A percentile compares a stretch with the other conserved stretches of the same genome.
These are phyloP conservation scores for Phytophthora idaei DNA, from an alignment of 352 stramenopile species.

Conservation along the genomic window DNA sequence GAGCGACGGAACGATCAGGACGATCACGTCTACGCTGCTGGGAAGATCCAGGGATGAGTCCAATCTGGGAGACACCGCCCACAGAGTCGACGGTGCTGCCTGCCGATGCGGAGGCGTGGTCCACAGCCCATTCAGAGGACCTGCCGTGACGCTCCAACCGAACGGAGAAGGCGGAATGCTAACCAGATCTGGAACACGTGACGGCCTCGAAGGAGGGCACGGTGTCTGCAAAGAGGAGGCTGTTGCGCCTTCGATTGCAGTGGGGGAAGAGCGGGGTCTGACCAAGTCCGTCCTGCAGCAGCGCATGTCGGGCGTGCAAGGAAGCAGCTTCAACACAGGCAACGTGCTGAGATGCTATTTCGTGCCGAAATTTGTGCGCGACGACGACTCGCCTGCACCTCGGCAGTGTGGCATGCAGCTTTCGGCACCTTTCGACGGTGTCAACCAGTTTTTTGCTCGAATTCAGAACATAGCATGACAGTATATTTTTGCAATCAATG, in stretches of 20 bases:
- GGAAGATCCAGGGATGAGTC: slow-evolving; percentile 38
- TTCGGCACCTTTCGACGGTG: slow-evolving; percentile 79
- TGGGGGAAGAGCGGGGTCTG: slow-evolving; percentile 18
- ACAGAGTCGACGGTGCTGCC: slow-evolving; percentile 28
- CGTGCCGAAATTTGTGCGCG: slow-evolving; percentile 54
- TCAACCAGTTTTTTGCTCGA: slow-evolving; percentile 22
- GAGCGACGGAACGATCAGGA: slow-evolving; percentile 22
- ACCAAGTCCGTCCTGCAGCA: slow-evolving; percentile 25
- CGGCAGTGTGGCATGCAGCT: slow-evolving; percentile 64
- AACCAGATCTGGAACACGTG: slow-evolving; percentile 21
- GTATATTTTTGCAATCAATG: not conserved
- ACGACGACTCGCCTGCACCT: slow-evolving; percentile 55
- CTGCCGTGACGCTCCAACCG: slow-evolving; percentile 13
- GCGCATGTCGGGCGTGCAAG: slow-evolving; percentile 11
- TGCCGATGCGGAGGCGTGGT: slow-evolving; percentile 36
- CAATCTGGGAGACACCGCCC: slow-evolving; percentile 26
- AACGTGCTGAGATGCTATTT: slow-evolving; percentile 60
- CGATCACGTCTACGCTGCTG: slow-evolving; percentile 37
- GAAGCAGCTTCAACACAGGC: slow-evolving; percentile 33
- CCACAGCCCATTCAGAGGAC: slow-evolving; percentile 31
- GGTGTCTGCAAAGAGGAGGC: slow-evolving; percentile 1
- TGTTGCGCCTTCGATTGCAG: not conserved
- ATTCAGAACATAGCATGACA: not conserved
- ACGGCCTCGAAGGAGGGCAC: slow-evolving; percentile 17
- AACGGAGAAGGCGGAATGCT: not conserved